phyloP scores from a whole-genome alignment of 2,329 filamentous ascomycete species.

The Hymenoscyphus albidus region DNA sequence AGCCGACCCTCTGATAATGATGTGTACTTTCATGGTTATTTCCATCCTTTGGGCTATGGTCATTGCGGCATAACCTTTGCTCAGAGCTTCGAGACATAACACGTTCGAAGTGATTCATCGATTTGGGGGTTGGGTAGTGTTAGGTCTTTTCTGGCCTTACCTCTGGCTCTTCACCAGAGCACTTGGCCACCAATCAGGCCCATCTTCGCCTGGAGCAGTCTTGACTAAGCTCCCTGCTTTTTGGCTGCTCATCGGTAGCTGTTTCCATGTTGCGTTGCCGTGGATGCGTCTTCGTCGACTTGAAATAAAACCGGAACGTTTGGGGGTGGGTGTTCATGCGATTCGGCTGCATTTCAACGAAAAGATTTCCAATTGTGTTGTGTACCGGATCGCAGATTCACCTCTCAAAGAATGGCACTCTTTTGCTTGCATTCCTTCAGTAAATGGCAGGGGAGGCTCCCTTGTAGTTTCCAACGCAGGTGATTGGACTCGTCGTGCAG shows the following conservation, averaged over 20 bases:
- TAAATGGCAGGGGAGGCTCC: conserved; percentile 42
- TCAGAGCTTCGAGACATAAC: conserved; percentile 50
- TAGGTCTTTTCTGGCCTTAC: conserved; percentile 49
- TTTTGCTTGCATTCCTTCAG: conserved; percentile 53
- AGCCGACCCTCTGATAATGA: conserved; percentile 22
- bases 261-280: conserved; percentile 48
- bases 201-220: conserved; percentile 32
- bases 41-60: conserved; percentile 46
- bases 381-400: conserved; percentile 45
- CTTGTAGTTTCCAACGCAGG: conserved; percentile 54
- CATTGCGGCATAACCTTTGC: conserved; percentile 46
- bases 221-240: conserved; percentile 42
- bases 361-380: conserved; percentile 40
- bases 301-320: conserved; percentile 46
- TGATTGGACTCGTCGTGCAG: conserved; percentile 53
- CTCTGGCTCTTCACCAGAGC: conserved; percentile 38
- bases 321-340: conserved; percentile 57
- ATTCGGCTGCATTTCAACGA: conserved; percentile 52
- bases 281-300: conserved; percentile 57
- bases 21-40: conserved; percentile 35
- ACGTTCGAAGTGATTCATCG: conserved; percentile 55
- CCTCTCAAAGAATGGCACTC: conserved; percentile 55
- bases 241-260: conserved; percentile 52
- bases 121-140: conserved; percentile 51
- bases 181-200: conserved; percentile 17